phyloP scores from a whole-genome alignment of 2,329 filamentous ascomycete genomes.

The Podosphaera aphanis region DNA sequence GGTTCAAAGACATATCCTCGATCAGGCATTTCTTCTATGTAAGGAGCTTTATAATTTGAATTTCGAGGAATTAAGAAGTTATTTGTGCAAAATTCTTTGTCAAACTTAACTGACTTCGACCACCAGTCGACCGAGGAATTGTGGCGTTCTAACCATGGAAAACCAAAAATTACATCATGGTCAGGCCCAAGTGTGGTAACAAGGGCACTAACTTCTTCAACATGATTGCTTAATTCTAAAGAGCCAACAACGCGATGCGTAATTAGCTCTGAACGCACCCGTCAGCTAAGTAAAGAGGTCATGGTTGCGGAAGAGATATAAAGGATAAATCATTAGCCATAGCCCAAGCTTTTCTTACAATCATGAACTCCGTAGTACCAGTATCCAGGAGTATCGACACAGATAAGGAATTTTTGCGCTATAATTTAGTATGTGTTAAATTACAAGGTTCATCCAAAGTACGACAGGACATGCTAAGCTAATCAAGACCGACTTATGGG shows the following conservation, averaged over 20 bases:
- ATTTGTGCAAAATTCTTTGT: background rate
- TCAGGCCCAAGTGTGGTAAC: background rate
- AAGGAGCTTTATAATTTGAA: too few species aligned
- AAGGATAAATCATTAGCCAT: background rate
- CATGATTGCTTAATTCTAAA: background rate
- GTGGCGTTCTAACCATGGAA: background rate
- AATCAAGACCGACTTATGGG: too few species aligned
- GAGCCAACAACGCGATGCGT: background rate
- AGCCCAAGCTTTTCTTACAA: slow-evolving; percentile 1
- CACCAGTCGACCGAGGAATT: background rate
- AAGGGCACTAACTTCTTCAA: background rate
- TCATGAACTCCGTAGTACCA: background rate
- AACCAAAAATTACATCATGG: background rate
- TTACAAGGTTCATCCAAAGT: too few species aligned
- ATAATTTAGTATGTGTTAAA: background rate
- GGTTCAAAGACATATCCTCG: too few species aligned
- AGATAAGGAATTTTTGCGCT: background rate
- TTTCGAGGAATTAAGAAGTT: too few species aligned
- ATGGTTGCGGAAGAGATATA: background rate
- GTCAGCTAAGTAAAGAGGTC: background rate
- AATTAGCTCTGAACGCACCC: background rate
- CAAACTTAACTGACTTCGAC: background rate
- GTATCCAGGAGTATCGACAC: background rate
- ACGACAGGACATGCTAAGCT: too few species aligned
- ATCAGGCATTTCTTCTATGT: too few species aligned